A percentile compares a stretch with the other conserved stretches of the same genome.
phyloP scores from a whole-genome alignment of 345 rosid species.

The Pistacia integerrima region DNA sequence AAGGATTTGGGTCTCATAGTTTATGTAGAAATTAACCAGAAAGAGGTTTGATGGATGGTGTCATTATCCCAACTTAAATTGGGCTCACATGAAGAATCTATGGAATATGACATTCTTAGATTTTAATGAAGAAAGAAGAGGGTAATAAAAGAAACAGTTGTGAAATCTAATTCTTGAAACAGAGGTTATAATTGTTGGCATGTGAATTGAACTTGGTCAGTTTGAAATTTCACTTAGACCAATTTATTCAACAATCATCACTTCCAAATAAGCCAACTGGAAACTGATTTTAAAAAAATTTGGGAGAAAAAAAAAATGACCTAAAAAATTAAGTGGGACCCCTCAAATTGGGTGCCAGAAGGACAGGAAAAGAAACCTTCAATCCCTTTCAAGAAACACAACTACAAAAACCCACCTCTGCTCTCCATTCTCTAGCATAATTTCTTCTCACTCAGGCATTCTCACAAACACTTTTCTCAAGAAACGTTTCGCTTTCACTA shows the following conservation, averaged over 20 bases:
- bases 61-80: constrained; percentile 28
- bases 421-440: constrained; percentile 30
- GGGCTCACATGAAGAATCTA: constrained; percentile 68
- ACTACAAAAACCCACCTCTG: constrained; percentile 57
- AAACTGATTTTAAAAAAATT: constrained; percentile 14
- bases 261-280: constrained; percentile 52
- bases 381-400: constrained; percentile 32
- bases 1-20: no score
- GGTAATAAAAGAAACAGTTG: constrained; percentile 25
- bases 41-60: constrained; percentile 7
- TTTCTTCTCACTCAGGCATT: constrained; percentile 38
- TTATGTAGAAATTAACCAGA: no score
- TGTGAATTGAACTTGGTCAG: constrained; percentile 50
- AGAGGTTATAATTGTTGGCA: constrained; percentile 25
- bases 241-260: constrained; percentile 38
- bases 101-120: constrained; percentile 47
- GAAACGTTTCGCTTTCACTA: constrained; percentile 22
- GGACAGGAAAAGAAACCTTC: constrained; percentile 34
- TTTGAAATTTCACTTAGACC: constrained; percentile 27
- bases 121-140: constrained; percentile 38
- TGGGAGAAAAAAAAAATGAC: constrained; percentile 4
- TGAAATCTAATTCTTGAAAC: neutral
- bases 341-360: constrained; percentile 61
- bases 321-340: constrained; percentile 43
- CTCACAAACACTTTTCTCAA: constrained; percentile 39